Percentiles rank a stretch among this genome's conserved stretches.
Evolutionary conservation across 345 rosid genomes (phyloP).

Genomic region (Iberis pinnata): DNA sequence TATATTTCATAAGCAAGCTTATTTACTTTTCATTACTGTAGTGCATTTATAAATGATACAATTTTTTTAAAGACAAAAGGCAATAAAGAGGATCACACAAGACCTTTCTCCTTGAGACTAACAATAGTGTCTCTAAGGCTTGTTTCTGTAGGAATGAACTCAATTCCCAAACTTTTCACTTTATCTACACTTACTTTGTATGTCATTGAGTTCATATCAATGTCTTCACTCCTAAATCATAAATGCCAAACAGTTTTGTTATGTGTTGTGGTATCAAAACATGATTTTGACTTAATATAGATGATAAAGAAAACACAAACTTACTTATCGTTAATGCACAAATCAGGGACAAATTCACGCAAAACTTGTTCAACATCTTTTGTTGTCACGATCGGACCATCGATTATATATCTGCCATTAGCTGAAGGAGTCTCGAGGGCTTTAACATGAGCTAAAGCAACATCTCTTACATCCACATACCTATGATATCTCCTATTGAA

Average conservation of each 20-base stretch:
- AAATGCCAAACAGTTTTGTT: neutral
- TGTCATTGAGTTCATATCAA: neutral
- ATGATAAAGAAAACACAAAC: neutral
- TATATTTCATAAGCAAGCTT: too few relatives aligned
- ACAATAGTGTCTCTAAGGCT: constrained; percentile 28
- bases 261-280: neutral
- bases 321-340: neutral
- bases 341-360: neutral
- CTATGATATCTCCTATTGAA: neutral
- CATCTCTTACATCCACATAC: neutral
- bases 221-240: neutral
- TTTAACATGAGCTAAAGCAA: constrained; percentile 7
- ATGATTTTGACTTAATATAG: neutral
- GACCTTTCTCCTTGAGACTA: constrained; percentile 21
- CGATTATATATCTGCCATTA: neutral
- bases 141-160: neutral
- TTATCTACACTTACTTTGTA: neutral
- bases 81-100: too few relatives aligned
- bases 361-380: neutral
- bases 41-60: too few relatives aligned
- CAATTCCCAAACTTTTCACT: neutral
- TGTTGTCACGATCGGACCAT: neutral
- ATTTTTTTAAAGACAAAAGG: too few relatives aligned
- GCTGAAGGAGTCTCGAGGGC: constrained; percentile 4
- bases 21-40: too few relatives aligned